A percentile compares a stretch with the other conserved stretches of the same genome.
phyloP scores from a whole-genome alignment of 768 basidiomycete genomes.

The Multifurca ochricompacta region DNA sequence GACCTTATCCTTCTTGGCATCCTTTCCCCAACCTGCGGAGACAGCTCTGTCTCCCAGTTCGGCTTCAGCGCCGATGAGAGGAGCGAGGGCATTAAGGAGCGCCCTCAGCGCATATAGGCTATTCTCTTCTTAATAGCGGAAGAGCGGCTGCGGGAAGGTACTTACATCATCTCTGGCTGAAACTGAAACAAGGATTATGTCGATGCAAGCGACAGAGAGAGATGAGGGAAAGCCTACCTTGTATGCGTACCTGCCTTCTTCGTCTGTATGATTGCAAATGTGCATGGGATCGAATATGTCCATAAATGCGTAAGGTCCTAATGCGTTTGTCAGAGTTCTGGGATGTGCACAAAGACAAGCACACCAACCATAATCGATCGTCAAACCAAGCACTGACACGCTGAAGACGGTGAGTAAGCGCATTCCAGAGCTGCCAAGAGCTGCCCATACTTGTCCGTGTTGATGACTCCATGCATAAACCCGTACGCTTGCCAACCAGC shows the following conservation, averaged over 20 bases:
- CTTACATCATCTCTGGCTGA: constrained; percentile 78
- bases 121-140: not conserved
- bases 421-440: not conserved
- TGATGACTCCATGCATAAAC: constrained; percentile 95
- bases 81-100: constrained; percentile 68
- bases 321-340: not conserved
- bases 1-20: constrained; percentile 43
- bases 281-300: constrained; percentile 80
- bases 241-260: constrained; percentile 71
- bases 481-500: constrained; percentile 95
- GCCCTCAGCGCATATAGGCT: constrained; percentile 76
- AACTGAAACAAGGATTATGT: constrained; percentile 30
- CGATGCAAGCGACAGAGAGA: constrained; percentile 6
- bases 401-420: constrained; percentile 29
- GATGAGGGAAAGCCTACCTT: constrained; percentile 28
- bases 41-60: constrained; percentile 44
- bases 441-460: constrained; percentile 81
- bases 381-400: constrained; percentile 65
- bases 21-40: constrained; percentile 56
- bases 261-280: constrained; percentile 88
- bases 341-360: not conserved
- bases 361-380: constrained; percentile 62
- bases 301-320: constrained; percentile 92
- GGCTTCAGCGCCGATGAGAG: constrained; percentile 79
- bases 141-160: not conserved